Conservation (phyloP, 371 early-diverging fungal genomes). For the Mortierella polycephala region DNA sequence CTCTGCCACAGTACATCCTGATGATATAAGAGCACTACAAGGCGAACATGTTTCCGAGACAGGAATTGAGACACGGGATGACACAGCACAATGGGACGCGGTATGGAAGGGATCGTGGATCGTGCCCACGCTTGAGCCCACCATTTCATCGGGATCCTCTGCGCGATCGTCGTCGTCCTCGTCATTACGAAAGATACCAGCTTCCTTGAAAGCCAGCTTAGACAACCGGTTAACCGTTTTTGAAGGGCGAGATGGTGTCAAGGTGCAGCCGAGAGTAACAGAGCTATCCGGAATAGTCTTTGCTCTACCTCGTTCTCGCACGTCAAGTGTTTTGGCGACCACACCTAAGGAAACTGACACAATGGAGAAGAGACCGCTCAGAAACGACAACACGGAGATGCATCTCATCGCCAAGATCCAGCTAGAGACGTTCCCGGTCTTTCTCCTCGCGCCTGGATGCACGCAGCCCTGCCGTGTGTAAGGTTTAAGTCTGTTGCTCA, state of each 20-base stretch:
- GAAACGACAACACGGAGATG: constrained; percentile 38
- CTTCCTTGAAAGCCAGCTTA: constrained; percentile 15
- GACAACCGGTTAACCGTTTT: constrained; percentile 18
- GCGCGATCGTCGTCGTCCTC: not conserved
- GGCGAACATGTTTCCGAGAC: too few relatives aligned
- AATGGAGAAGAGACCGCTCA: not conserved
- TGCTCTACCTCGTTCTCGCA: constrained; percentile 7
- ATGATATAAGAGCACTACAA: too few relatives aligned
- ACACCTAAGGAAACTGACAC: not conserved
- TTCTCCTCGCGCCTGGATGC: constrained; percentile 29
- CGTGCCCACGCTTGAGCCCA: constrained; percentile 25
- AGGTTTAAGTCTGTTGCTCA: not conserved
- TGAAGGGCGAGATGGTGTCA: constrained; percentile 23
- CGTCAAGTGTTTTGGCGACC: not conserved
- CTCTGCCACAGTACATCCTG: too few relatives aligned
- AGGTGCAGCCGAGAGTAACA: constrained; percentile 24
- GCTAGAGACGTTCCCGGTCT: constrained; percentile 28
- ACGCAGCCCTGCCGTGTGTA: constrained; percentile 36
- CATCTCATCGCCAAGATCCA: constrained; percentile 40
- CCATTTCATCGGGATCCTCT: not conserved
- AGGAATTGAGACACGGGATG: too few relatives aligned
- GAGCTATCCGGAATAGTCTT: constrained; percentile 28
- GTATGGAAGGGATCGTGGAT: constrained; percentile 49
- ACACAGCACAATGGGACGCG: constrained; percentile 4
- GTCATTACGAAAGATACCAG: constrained; percentile 4